Evolutionary conservation across 805 yeast genomes (phyloP).

Genomic region (Myxozyma kluyveri): DNA sequence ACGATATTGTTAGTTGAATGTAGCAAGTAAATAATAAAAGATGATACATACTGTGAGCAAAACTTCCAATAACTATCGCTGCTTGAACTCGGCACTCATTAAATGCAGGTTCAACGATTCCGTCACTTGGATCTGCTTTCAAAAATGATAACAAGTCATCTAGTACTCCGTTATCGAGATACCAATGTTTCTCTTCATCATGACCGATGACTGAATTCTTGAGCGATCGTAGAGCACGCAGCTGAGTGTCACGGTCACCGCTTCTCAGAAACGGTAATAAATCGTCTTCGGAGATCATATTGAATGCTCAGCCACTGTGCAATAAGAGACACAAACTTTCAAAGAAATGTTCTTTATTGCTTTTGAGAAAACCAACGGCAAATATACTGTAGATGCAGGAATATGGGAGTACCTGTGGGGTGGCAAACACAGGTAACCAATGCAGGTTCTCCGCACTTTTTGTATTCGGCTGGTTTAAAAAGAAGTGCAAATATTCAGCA

Average conservation of each 20-base stretch:
- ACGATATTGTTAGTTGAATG: neutral
- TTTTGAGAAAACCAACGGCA: too few species aligned
- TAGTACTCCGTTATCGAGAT: slow-evolving; percentile 30
- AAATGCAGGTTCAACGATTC: slow-evolving; percentile 4
- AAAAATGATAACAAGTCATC: slow-evolving; percentile 32
- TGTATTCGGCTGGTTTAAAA: too few species aligned
- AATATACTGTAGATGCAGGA: too few species aligned
- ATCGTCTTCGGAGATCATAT: slow-evolving; percentile 24
- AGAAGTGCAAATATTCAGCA: too few species aligned
- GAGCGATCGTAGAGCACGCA: slow-evolving; percentile 30
- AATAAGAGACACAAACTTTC: too few species aligned
- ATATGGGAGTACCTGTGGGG: too few species aligned
- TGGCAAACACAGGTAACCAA: too few species aligned
- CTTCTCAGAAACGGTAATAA: slow-evolving; percentile 15
- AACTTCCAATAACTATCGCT: slow-evolving; percentile 35
- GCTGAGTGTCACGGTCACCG: slow-evolving; percentile 16
- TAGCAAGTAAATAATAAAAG: neutral
- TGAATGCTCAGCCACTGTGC: too few species aligned
- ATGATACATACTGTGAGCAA: slow-evolving; percentile 34
- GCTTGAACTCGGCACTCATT: slow-evolving; percentile 32
- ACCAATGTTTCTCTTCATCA: slow-evolving; percentile 35
- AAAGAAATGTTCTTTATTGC: too few species aligned
- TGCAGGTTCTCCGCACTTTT: too few species aligned
- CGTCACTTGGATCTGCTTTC: slow-evolving; percentile 20
- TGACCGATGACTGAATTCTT: slow-evolving; percentile 40